Percentiles rank a stretch among this genome's conserved stretches.
Conservation (phyloP, 176 grass and related monocot species). For the Metroxylon sagu region DNA sequence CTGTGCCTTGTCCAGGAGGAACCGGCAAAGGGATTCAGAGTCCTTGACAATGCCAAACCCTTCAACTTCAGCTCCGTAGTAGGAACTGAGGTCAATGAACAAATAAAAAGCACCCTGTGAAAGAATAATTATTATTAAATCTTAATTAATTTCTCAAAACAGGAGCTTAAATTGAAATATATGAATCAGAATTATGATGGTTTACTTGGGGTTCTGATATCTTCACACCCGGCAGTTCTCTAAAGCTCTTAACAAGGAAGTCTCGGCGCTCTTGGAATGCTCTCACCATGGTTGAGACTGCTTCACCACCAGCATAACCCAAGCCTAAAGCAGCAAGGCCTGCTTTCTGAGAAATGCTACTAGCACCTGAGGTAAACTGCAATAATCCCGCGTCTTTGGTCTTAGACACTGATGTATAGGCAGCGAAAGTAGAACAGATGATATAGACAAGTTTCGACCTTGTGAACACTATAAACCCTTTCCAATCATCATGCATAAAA, state of each 20-base stretch:
- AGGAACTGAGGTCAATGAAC: slow-evolving; percentile 85
- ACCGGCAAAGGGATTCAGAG: slow-evolving; percentile 78
- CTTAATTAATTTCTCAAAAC: no score
- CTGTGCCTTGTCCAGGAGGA: slow-evolving; percentile 79
- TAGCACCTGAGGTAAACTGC: slow-evolving; percentile 79
- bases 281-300: slow-evolving; percentile 81
- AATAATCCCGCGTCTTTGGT: not conserved
- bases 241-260: slow-evolving; percentile 69
- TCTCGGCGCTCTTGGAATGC: slow-evolving; percentile 80
- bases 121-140: no score
- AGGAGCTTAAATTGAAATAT: no score
- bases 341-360: slow-evolving; percentile 97
- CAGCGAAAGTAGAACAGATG: no score
- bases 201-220: slow-evolving; percentile 77
- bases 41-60: slow-evolving; percentile 61
- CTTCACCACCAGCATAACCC: slow-evolving; percentile 82
- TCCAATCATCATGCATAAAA: no score
- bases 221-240: slow-evolving; percentile 66
- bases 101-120: slow-evolving; percentile 84
- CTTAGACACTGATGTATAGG: not conserved
- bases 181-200: not conserved
- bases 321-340: slow-evolving; percentile 81
- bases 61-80: slow-evolving; percentile 73
- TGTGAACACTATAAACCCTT: no score
- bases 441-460: no score